Conservation (phyloP, 305 asterid genomes). For the Fraxinus baroniana region DNA sequence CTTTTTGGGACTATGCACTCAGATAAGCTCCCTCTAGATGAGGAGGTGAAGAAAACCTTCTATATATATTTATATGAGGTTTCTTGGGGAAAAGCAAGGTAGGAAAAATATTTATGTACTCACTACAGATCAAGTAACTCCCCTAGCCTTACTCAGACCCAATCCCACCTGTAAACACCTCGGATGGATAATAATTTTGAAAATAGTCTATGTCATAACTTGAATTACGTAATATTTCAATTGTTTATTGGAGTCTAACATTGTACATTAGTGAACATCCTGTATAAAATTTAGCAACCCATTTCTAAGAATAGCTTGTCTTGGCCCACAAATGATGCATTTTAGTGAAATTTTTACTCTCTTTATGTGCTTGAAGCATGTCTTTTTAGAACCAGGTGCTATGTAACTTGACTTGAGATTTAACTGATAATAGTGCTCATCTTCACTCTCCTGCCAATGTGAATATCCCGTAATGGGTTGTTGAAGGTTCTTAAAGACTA, state of each 20-base stretch:
- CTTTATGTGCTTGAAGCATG: background rate
- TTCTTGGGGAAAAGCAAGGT: background rate
- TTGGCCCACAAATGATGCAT: background rate
- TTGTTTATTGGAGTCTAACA: background rate
- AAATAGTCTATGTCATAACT: background rate
- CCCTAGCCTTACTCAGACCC: background rate
- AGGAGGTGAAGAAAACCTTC: slow-evolving; percentile 1
- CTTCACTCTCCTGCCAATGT: background rate
- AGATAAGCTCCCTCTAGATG: background rate
- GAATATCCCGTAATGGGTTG: background rate
- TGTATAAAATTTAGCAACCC: background rate
- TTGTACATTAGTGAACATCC: background rate
- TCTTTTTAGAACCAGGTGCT: background rate
- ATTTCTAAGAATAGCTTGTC: background rate
- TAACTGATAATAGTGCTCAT: background rate
- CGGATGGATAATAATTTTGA: background rate
- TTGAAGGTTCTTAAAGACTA: background rate
- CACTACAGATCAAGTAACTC: background rate
- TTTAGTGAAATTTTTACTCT: background rate
- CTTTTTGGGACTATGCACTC: background rate
- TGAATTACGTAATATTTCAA: background rate
- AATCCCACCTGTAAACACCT: background rate
- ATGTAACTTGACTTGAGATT: background rate
- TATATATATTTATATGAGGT: background rate
- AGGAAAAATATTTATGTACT: background rate